A percentile compares a stretch with the other conserved stretches of the same genome.
Evolutionary conservation across 2,329 filamentous ascomycete genomes (phyloP).

Genomic region (Hypoxylon sp.): DNA sequence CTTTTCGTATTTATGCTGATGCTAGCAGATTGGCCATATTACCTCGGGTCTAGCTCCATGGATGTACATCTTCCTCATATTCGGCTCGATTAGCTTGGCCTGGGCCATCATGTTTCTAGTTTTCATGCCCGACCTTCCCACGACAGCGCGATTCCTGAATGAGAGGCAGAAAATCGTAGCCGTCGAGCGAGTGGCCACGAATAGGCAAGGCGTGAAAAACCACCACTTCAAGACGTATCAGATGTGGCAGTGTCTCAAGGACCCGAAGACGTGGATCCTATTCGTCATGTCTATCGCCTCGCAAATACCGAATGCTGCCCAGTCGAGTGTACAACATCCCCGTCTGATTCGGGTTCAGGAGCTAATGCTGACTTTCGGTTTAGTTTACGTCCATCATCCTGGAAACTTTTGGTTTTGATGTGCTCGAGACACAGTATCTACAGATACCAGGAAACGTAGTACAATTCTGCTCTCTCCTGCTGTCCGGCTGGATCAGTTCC

Average conservation of each 20-base stretch:
- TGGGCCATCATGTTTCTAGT: slow-evolving; percentile 45
- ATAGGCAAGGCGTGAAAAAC: slow-evolving; percentile 50
- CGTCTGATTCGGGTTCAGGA: neutral
- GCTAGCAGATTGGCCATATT: slow-evolving; percentile 46
- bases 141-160: slow-evolving; percentile 47
- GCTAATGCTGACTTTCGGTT: neutral
- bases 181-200: slow-evolving; percentile 47
- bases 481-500: slow-evolving; percentile 65
- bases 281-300: slow-evolving; percentile 66
- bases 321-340: slow-evolving; percentile 57
- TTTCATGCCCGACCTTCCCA: slow-evolving; percentile 49
- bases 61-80: slow-evolving; percentile 53
- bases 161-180: slow-evolving; percentile 44
- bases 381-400: slow-evolving; percentile 50
- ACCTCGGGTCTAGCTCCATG: slow-evolving; percentile 47
- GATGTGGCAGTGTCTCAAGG: slow-evolving; percentile 60
- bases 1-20: slow-evolving; percentile 7
- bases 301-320: slow-evolving; percentile 68
- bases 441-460: slow-evolving; percentile 71
- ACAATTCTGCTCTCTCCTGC: slow-evolving; percentile 65
- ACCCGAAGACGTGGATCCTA: slow-evolving; percentile 69
- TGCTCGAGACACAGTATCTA: slow-evolving; percentile 67
- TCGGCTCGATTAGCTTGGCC: slow-evolving; percentile 46
- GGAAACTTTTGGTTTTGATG: slow-evolving; percentile 55
- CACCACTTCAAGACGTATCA: slow-evolving; percentile 61